A percentile compares a stretch with the other conserved stretches of the same genome.
phyloP scores from a whole-genome alignment of 2,329 filamentous ascomycete genomes.

The Diplodia intermedia region DNA sequence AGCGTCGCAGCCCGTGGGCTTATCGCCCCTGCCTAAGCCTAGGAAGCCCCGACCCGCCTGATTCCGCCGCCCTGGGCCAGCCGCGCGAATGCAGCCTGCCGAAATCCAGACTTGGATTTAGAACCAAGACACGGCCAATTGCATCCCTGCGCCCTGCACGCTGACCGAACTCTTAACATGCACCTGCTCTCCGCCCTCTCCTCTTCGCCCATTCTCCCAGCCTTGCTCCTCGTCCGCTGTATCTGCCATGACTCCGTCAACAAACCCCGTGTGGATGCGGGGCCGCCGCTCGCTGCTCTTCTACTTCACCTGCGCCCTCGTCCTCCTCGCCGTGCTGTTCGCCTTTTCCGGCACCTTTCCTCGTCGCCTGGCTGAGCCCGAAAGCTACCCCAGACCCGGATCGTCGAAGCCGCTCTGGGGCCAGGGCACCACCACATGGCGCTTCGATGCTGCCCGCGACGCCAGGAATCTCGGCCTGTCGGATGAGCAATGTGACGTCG shows the following conservation, averaged over 20 bases:
- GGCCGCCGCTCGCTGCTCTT: neutral
- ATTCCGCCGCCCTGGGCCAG: too few relatives aligned
- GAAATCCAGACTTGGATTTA: too few relatives aligned
- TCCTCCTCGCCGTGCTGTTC: neutral
- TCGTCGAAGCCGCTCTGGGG: neutral
- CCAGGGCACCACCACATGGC: neutral
- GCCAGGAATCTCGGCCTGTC: slow-evolving; percentile 21
- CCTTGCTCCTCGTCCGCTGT: too few relatives aligned
- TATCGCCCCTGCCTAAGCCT: too few relatives aligned
- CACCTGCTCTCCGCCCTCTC: too few relatives aligned
- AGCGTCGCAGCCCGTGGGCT: too few relatives aligned
- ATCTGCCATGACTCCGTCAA: neutral
- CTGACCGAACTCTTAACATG: too few relatives aligned
- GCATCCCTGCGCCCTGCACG: too few relatives aligned
- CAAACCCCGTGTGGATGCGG: slow-evolving; percentile 1
- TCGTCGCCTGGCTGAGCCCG: neutral
- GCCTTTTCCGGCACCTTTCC: neutral
- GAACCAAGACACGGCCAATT: too few relatives aligned
- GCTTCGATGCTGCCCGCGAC: slow-evolving; percentile 15
- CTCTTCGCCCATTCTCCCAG: too few relatives aligned
- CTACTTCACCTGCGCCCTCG: slow-evolving; percentile 6
- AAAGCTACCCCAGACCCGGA: neutral
- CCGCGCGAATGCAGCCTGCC: too few relatives aligned
- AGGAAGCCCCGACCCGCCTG: too few relatives aligned
- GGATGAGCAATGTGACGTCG: slow-evolving; percentile 31